These are phyloP conservation scores for Madurella mycetomatis DNA, from an alignment of 2,329 filamentous ascomycete genomes.

Conservation along the genomic window DNA sequence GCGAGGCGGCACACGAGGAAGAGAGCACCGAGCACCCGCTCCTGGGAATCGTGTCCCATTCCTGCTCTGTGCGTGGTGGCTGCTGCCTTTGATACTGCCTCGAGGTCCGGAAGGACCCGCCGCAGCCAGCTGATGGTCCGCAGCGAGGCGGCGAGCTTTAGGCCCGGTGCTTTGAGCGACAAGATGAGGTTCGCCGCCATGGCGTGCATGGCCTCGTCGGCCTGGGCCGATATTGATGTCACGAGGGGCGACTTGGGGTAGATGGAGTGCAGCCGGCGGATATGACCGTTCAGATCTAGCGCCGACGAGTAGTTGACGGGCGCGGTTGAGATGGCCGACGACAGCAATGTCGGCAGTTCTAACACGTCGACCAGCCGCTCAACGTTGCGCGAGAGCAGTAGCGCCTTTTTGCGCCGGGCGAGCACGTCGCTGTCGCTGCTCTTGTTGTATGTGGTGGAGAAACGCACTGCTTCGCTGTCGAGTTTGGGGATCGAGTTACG, in stretches of 20 bases:
- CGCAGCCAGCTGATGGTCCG: constrained; percentile 88
- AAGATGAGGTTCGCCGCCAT: constrained; percentile 81
- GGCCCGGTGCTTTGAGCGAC: constrained; percentile 67
- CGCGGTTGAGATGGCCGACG: constrained; percentile 65
- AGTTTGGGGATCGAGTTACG: constrained; percentile 70
- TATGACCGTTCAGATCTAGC: constrained; percentile 88
- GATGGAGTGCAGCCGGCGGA: constrained; percentile 75
- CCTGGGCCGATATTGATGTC: constrained; percentile 66
- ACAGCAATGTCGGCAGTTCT: constrained; percentile 80
- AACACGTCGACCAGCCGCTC: constrained; percentile 87
- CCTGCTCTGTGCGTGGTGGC: constrained; percentile 9
- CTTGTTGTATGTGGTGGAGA: constrained; percentile 79
- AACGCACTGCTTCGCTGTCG: constrained; percentile 71
- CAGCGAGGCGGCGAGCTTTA: constrained; percentile 87
- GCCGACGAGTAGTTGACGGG: constrained; percentile 80
- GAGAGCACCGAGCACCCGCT: constrained; percentile 72
- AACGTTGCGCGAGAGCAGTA: constrained; percentile 79
- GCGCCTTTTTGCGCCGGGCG: constrained; percentile 68
- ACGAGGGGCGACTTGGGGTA: constrained; percentile 78
- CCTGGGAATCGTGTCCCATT: constrained; percentile 35
- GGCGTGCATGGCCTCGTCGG: constrained; percentile 80
- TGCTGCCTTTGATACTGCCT: constrained; percentile 31
- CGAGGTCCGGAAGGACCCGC: constrained; percentile 77
- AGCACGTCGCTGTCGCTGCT: constrained; percentile 65
- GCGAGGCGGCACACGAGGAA: constrained; percentile 83